Conservation (phyloP, 306 rosid species). For the Hippophae tibetana region DNA sequence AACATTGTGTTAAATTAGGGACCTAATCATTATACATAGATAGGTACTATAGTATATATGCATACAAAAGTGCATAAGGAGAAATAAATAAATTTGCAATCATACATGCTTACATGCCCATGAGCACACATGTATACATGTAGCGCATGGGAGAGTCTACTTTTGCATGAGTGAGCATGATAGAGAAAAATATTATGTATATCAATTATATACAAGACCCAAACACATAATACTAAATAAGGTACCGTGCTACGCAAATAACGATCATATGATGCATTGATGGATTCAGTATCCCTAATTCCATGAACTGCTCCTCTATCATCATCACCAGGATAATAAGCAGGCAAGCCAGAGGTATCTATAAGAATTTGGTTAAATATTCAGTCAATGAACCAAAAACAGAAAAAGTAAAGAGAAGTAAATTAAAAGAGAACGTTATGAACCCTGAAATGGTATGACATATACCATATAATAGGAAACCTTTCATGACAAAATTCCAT, state of each 20-base stretch:
- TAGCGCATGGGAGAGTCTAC: too few species aligned
- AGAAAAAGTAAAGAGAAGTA: slow-evolving; percentile 12
- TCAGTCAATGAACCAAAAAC: slow-evolving; percentile 19
- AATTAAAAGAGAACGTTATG: background rate
- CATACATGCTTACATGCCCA: too few species aligned
- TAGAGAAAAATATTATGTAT: too few species aligned
- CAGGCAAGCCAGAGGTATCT: slow-evolving; percentile 67
- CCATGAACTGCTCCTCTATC: slow-evolving; percentile 69
- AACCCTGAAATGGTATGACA: too few species aligned
- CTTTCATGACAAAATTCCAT: too few species aligned
- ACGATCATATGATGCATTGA: slow-evolving; percentile 92
- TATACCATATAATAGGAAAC: too few species aligned
- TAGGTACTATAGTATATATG: background rate
- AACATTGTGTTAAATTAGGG: slow-evolving; percentile 20
- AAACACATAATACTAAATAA: slow-evolving; percentile 15
- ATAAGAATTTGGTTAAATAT: slow-evolving; percentile 29
- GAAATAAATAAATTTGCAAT: too few species aligned
- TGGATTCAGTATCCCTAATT: slow-evolving; percentile 78
- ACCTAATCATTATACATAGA: slow-evolving; percentile 8
- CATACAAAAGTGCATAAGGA: background rate
- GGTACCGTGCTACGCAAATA: slow-evolving; percentile 79
- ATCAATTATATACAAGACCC: slow-evolving; percentile 1
- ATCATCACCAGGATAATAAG: slow-evolving; percentile 63
- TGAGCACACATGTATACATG: too few species aligned
- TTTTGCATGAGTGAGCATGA: too few species aligned